Evolutionary conservation across 768 basidiomycete genomes (phyloP).

Genomic region (Rickenella mellea): DNA sequence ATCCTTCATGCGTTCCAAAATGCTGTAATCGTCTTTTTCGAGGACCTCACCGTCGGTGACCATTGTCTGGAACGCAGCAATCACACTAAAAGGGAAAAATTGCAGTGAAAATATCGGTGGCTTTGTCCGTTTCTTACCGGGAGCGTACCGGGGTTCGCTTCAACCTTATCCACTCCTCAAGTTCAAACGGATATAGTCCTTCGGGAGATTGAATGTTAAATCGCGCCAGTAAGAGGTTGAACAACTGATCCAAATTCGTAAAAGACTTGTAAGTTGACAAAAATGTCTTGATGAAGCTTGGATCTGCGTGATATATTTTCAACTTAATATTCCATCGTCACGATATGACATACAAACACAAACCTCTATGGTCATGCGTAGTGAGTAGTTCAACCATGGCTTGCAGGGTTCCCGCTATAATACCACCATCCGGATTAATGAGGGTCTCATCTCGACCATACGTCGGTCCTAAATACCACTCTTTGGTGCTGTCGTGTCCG

Average conservation of each 20-base stretch:
- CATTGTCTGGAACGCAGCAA: constrained; percentile 88
- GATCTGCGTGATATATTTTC: constrained; percentile 35
- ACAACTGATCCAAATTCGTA: constrained; percentile 71
- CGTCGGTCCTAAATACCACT: constrained; percentile 82
- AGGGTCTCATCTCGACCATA: constrained; percentile 74
- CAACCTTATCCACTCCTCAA: constrained; percentile 69
- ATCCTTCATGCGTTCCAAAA: constrained; percentile 73
- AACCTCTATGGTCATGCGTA: constrained; percentile 81
- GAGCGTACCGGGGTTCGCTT: constrained; percentile 85
- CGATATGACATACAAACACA: constrained; percentile 13
- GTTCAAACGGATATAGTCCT: constrained; percentile 49
- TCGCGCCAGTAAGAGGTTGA: constrained; percentile 70
- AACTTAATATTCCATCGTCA: constrained; percentile 2
- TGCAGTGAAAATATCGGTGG: constrained; percentile 5
- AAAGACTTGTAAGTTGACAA: constrained; percentile 96
- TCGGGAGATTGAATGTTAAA: constrained; percentile 73
- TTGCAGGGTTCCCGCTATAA: constrained; percentile 78
- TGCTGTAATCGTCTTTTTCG: constrained; percentile 77
- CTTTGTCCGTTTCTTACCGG: constrained; percentile 44
- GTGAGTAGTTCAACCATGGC: constrained; percentile 88
- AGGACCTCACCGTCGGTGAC: constrained; percentile 75
- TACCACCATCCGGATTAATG: constrained; percentile 74
- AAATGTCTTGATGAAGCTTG: constrained; percentile 80
- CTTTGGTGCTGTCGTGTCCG: constrained; percentile 34
- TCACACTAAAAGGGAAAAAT: constrained; percentile 42